Base-by-base conservation (phyloP, 148 eudicot species). In the Dianthus caryophyllus region DNA sequence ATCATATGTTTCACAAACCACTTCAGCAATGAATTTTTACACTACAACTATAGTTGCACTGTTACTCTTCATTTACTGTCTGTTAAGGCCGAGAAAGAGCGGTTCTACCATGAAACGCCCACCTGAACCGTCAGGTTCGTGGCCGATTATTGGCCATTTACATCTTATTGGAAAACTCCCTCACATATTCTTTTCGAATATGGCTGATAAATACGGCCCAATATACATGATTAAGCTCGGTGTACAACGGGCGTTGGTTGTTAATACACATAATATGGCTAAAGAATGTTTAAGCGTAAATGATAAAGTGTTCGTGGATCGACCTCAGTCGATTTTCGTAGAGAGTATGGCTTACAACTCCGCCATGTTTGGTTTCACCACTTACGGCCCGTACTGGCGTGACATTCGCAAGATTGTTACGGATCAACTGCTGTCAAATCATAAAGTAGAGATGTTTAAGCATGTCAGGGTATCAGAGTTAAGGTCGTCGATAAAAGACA, bases 371-470 rank as follows among this genome's bases (percentile, higher is more conserved):
- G 83, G 75, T 2, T 75, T 83, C 9, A 36, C 22, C 26, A 76
- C 72, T 2, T 65, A 76, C 24, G 82, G 85, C 1, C 70, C 74
- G 0, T 81, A 81, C 38, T 85, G 90, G 87, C 78, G 82, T 4
- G 73, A 83, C 20, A 54, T 81, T 1, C 75, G 82, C 13, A 81
- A 77, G 73, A 29, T 85, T 0, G 59, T 63, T 20, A 22, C 56
- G 9, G 10, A 69, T 0, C 72, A 80, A 58, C 68, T 85, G 1
- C 70, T 85, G 38, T 78, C 86, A 0, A 69, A 65, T 44, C 64
- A 49, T 1, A 60, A 80, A 22, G 30, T 83, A 1, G 77, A 75
- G n/a, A 41, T 59, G 61, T 66, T 74, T 0, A 71, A 68, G 38
- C 61, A 62, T 16, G 59, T 75, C 29, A 39, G 79, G 8, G 59